Percentiles rank a stretch among this genome's conserved stretches.
Evolutionary conservation across 2,329 filamentous ascomycete genomes (phyloP).

Genomic region (Trichoderma semiorbis): DNA sequence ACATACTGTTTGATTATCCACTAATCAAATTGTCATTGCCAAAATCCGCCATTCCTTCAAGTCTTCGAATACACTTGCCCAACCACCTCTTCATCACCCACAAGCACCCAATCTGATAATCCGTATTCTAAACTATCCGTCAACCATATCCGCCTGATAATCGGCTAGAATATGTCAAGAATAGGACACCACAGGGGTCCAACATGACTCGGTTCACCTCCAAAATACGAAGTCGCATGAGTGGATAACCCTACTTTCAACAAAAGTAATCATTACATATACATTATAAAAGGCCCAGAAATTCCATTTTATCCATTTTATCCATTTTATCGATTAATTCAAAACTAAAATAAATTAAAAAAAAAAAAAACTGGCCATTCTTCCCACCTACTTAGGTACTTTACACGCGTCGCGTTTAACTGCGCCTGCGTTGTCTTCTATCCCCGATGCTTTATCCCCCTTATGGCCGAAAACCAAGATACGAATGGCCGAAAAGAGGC

Average conservation of each 20-base stretch:
- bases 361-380: not conserved
- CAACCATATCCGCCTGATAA: not conserved
- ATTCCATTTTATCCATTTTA: not conserved
- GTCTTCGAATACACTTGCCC: not conserved
- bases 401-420: not conserved
- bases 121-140: not conserved
- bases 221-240: not conserved
- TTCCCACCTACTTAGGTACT: not conserved
- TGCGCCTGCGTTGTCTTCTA: not conserved
- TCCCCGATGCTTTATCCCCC: not conserved
- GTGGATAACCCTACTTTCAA: not conserved
- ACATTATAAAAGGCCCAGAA: not conserved
- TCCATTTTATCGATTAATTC: not conserved
- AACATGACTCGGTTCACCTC: not conserved
- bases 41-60: not conserved
- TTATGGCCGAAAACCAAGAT: not conserved
- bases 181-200: not conserved
- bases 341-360: not conserved
- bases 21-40: not conserved
- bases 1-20: not conserved
- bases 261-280: not conserved
- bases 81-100: not conserved
- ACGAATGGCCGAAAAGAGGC: not conserved
- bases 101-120: not conserved
- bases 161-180: not conserved